A percentile compares a stretch with the other conserved stretches of the same genome.
phyloP scores from a whole-genome alignment of 73 alveolate species.

The Paramecium pentaurelia region DNA sequence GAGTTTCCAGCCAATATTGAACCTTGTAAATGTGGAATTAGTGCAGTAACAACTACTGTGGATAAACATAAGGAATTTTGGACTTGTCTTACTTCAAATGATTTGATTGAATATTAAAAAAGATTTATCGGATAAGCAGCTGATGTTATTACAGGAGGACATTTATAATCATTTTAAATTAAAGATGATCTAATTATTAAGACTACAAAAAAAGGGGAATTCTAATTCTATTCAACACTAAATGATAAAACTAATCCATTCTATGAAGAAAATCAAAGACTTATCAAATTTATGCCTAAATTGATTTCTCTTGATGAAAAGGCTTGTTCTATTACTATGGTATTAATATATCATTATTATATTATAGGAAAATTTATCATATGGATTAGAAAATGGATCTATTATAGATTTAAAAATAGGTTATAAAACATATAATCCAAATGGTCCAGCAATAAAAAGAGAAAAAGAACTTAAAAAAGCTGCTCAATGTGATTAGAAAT shows the following conservation, averaged over 20 bases:
- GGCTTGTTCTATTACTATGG: background rate
- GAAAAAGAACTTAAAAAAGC: conserved; percentile 28
- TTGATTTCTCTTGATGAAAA: background rate
- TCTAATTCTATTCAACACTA: background rate
- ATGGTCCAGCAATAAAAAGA: conserved; percentile 19
- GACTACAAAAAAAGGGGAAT: conserved; percentile 30
- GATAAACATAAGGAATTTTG: conserved; percentile 38
- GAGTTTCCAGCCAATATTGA: background rate
- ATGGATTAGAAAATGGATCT: conserved; percentile 40
- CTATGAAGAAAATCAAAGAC: conserved; percentile 27
- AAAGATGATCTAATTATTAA: background rate
- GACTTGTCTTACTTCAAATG: background rate
- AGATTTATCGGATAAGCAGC: background rate
- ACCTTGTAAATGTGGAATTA: background rate
- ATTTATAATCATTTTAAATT: background rate
- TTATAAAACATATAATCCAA: conserved; percentile 22
- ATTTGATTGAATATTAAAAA: background rate
- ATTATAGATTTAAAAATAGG: conserved; percentile 55
- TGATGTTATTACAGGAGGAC: conserved; percentile 6
- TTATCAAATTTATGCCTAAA: conserved; percentile 22
- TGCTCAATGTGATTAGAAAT: background rate
- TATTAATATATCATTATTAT: background rate
- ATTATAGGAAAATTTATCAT: conserved; percentile 23
- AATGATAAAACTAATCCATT: background rate
- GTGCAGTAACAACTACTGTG: conserved; percentile 10